Base-by-base conservation (phyloP, 352 stramenopile genomes). In the Thalassiosira hispida region DNA sequence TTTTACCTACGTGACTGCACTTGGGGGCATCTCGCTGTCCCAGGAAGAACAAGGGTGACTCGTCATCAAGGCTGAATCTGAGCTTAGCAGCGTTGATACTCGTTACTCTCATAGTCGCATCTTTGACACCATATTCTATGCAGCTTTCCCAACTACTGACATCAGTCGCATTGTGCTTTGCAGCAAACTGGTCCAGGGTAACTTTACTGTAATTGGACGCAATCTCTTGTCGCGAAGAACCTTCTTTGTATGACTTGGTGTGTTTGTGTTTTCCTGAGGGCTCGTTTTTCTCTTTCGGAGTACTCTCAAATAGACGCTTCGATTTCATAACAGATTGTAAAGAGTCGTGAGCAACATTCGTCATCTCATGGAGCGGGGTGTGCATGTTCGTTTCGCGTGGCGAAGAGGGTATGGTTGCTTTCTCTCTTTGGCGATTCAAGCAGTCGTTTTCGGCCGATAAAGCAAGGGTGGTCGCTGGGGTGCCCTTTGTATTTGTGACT, bases 1-100 rank as follows among this genome's bases (percentile, higher is more conserved):
- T 60, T 22, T 56, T 84, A 29, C 86, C 86, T 31, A 87, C 33
- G 18, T 73, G 20, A 6, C 42, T 70, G 56, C 73, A 53, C 59
- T 62, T 64, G 14, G 75, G 62, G 16, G 61, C 23, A 61, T 77
- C 35, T 49, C 46, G 23, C 47, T 84, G 64, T 20, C 82, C 78
- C 1, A 79, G 42, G 23, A 85, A 73, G 44, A 81, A 83, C 25
- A 71, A 65, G 16, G 76, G 78, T 47, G 63, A 63, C n/a, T 67
- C 62, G 52, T 76, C 68, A 33, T 68, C 55, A 29, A 42, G 12
- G n/a, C 66, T 79, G 47, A 91, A 91, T 74, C 77, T 78, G 12
- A 91, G 67, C 59, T 86, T 79, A 8, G 47, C 70, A 46, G 86
- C 81, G 74, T 92, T 92, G 35, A 52, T 47, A 80, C 81, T 89